phyloP scores from a whole-genome alignment of 345 rosid genomes.

The Erysimum cheiranthoides region DNA sequence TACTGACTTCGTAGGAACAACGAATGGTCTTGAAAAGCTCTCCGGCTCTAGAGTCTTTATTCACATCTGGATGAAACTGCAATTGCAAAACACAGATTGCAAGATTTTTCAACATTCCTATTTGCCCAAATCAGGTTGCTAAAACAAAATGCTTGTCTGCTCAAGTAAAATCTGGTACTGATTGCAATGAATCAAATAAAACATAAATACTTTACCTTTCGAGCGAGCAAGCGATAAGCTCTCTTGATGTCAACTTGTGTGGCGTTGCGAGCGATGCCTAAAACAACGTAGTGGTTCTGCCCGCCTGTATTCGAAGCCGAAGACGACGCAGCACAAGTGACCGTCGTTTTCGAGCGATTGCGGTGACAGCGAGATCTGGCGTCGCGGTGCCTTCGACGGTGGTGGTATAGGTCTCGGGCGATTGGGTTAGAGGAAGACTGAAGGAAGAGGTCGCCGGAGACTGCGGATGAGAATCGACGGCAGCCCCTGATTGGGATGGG shows the following conservation, averaged over 20 bases:
- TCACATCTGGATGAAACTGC: slow-evolving; percentile 92
- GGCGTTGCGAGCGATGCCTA: slow-evolving; percentile 68
- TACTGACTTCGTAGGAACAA: slow-evolving; percentile 76
- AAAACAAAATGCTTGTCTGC: neutral
- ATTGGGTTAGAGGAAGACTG: neutral
- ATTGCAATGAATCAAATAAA: neutral
- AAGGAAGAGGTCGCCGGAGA: slow-evolving; percentile 32
- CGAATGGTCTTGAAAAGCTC: slow-evolving; percentile 80
- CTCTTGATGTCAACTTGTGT: slow-evolving; percentile 68
- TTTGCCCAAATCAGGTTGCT: neutral
- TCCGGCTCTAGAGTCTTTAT: slow-evolving; percentile 69
- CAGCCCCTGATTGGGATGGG: slow-evolving; percentile 59
- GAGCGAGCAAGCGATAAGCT: slow-evolving; percentile 91
- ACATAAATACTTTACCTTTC: slow-evolving; percentile 59
- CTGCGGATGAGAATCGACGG: slow-evolving; percentile 44
- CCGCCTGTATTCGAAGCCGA: slow-evolving; percentile 50
- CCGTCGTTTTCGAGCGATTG: slow-evolving; percentile 41
- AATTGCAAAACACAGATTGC: slow-evolving; percentile 25
- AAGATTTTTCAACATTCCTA: neutral
- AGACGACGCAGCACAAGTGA: slow-evolving; percentile 43
- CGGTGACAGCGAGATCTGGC: slow-evolving; percentile 44
- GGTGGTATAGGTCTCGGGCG: slow-evolving; percentile 36
- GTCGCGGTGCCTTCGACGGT: slow-evolving; percentile 28
- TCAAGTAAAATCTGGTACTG: neutral
- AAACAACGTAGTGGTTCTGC: slow-evolving; percentile 71